Evolutionary conservation across 1,139 yeast genomes (phyloP), one percentile per base, ranked within the genome.

Genomic region (Saccharomycopsis crataegensis): DNA sequence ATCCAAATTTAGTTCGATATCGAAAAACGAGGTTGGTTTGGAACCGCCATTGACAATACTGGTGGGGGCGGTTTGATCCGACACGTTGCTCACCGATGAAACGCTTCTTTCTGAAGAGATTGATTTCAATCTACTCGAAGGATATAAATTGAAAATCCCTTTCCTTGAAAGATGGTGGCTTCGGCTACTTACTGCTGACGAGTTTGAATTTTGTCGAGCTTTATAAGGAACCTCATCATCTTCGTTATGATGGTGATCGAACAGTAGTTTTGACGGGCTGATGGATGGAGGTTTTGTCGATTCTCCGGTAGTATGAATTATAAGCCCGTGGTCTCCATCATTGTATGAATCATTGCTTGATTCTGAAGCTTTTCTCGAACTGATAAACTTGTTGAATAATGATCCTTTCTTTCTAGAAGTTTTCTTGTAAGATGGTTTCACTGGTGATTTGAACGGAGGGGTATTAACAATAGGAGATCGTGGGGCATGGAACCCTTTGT

Each of bases 381-480:
- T 49, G 49, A 49, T 54, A 46, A 43, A 47, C 60, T 60, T 31
- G 56, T 56, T 44, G 53, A 56, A 22, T 56, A 61, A 9, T 57
- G 61, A 33, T 58, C 53, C 31, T 61, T 60, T 49, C 16, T 44
- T 49, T 17, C 43, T 42, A 28, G 51, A 41, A 22, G 44, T 37
- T 14, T 49, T 51, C 2, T 50, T 41, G 37, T 52, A 52, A 16
- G 55, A 48, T 3, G 82, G 82, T 47, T 63, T 77, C 16, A 78
- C 73, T 1, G 83, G 82, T 22, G 75, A 78, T 11, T 69, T 61
- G 47, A 77, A 68, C 1, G 83, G 82, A 1, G 83, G 82, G 1
- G 75, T 64, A 45, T 73, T 73, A 38, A 68, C 70, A 36, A 69
- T 67, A 33, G 67, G 68, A 44, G 70, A 68, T 44, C 71, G 72